Base-by-base conservation (phyloP, 768 basidiomycete species). In the Phaffia tasmanica region DNA sequence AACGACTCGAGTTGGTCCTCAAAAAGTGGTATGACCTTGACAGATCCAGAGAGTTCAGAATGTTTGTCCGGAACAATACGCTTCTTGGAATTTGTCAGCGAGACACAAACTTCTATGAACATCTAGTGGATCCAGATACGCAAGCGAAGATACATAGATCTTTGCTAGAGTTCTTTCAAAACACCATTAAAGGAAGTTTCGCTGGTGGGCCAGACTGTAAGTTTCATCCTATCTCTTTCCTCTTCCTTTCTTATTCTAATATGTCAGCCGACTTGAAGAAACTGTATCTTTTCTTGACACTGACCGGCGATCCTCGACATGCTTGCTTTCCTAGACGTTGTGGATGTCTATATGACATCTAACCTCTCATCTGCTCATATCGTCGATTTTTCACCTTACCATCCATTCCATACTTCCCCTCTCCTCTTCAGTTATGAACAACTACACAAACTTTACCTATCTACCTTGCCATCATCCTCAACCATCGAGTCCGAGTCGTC, bases 1-100 rank as follows among this genome's bases (percentile, higher is more conserved):
- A 67, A 16, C 58, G 57, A 29, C 79, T 79, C 5, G 92, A 98
- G 74, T 82, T 98, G 14, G 85, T 95, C 1, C 79, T 97, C 62
- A 83, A 88, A 63, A 93, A 91, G 74, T 95, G 90, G 88, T 89
- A 90, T 70, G 79, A 86, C 27, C 79, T 98, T 63, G 88, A 92
- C 71, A 82, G 82, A 42, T 84, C 87, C 69, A 82, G 91, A 57
- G 93, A 98, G 76, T 76, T 95, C 60, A 80, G 94, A 23, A 94
- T 93, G 79, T 97, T 98, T 73, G 89, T 97, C 9, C 80, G 89
- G 35, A 78, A 84, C 14, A 81, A 85, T 63, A 75, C 71, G 1
- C 78, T 98, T 7, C 71, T 95, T 25, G 94, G 83, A 21, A 85
- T 94, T 30, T 85, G 85, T 0, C 94, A 97, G 74, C 83, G 93